Base-by-base conservation (phyloP, 2,329 filamentous ascomycete species). In the Talaromyces verruculosus region DNA sequence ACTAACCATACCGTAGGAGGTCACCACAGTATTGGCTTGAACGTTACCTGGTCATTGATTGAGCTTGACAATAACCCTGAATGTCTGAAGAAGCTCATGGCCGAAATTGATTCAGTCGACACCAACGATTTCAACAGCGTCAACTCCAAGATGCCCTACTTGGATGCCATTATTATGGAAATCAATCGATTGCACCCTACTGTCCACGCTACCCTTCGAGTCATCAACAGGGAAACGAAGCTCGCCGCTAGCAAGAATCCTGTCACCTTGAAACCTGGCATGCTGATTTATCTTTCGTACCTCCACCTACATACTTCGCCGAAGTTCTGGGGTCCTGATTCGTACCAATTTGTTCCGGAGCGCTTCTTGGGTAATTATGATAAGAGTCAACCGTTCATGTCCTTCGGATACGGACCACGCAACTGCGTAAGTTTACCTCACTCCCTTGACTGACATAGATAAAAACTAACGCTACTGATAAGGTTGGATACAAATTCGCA, bases 401-500 rank as follows among this genome's bases (percentile, higher is more conserved):
- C 61, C 35, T 63, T 63, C 19, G 61, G 61, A 17, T 63, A 63
- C 49, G 61, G 61, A 63, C 60, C 60, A 39, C 41, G 60, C 3
- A 63, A 63, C 60, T 63, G 60, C 17, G 60, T 63, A 63, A 63
- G 60, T 39, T 19, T 35, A 2, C 28, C 39, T 41, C 15, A n/a
- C 15, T n/a, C 5, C 17, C 15, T 51, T 8, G 22, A 51, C 22
- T 8, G 6, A 51, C 6, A 30, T 15, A 28, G 25, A 51, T 8
- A 30, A 30, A 51, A 17, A 8, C 25, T 51, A 51, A 51, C 25
- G 15, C 15, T 30, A 30, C 47, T 17, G 30, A 17, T 15, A n/a
- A 63, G 61, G 61, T 63, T 53, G 60, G 60, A 33, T 63, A 63
- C 33, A 63, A 63, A 63, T 63, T 63, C 13, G 61, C 61, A 49